Evolutionary conservation across 164 flowering plant species (phyloP).

Genomic region (Brasenia schreberi): DNA sequence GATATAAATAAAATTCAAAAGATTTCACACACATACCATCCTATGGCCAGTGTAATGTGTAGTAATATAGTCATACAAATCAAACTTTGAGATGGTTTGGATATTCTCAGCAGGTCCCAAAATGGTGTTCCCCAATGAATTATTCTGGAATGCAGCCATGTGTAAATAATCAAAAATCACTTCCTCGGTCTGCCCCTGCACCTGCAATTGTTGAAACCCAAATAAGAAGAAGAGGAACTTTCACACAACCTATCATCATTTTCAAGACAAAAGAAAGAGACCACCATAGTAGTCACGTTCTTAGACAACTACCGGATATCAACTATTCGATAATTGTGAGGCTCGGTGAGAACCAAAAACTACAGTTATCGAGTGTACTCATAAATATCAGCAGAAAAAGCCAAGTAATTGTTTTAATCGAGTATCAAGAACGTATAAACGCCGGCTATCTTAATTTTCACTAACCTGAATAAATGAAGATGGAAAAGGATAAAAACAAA

Average conservation of each 20-base stretch:
- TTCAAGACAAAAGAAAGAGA: too few species aligned
- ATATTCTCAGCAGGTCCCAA: slow-evolving; percentile 11
- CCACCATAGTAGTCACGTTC: too few species aligned
- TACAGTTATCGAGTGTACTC: too few species aligned
- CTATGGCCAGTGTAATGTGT: slow-evolving; percentile 13
- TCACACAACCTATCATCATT: background rate
- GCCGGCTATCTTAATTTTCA: too few species aligned
- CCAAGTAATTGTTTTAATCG: too few species aligned
- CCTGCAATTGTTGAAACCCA: slow-evolving; percentile 1
- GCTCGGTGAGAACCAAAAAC: too few species aligned
- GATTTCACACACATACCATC: slow-evolving; percentile 3
- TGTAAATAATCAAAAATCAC: slow-evolving; percentile 14
- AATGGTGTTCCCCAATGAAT: slow-evolving; percentile 13
- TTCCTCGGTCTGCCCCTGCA: slow-evolving; percentile 13
- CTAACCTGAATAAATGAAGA: too few species aligned
- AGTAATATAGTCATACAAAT: slow-evolving; percentile 6
- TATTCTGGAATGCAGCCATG: slow-evolving; percentile 11
- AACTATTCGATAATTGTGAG: too few species aligned
- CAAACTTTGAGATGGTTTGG: slow-evolving; percentile 6
- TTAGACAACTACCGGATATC: too few species aligned
- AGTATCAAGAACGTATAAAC: too few species aligned
- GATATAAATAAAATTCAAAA: background rate
- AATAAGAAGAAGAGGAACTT: background rate
- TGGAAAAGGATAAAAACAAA: too few species aligned
- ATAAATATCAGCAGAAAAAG: too few species aligned